Evolutionary conservation across 2,329 filamentous ascomycete genomes (phyloP).

Genomic region (Claviceps sp.): DNA sequence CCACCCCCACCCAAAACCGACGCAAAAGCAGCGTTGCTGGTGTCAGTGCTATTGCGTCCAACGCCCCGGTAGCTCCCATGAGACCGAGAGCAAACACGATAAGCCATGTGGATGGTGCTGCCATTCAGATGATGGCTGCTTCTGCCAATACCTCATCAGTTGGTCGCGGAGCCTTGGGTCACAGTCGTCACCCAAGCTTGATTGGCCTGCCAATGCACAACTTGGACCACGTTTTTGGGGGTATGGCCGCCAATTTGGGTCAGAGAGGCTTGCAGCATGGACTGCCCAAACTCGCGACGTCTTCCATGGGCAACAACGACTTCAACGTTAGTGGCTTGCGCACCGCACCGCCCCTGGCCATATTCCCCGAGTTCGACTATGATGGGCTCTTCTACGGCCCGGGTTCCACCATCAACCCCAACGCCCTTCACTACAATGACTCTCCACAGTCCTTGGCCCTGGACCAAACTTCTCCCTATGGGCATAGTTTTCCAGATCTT

Average conservation of each 20-base stretch:
- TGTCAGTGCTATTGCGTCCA: conserved; percentile 28
- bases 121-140: conserved; percentile 58
- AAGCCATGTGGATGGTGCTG: conserved; percentile 71
- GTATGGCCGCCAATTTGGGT: conserved; percentile 56
- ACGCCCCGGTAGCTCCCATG: conserved; percentile 44
- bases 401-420: conserved; percentile 55
- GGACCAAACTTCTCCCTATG: conserved; percentile 48
- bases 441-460: conserved; percentile 55
- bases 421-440: conserved; percentile 71
- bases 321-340: conserved; percentile 50
- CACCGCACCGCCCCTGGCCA: conserved; percentile 57
- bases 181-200: conserved; percentile 63
- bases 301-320: conserved; percentile 51
- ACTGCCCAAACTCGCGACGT: conserved; percentile 73
- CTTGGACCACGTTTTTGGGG: conserved; percentile 51
- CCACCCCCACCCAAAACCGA: conserved; percentile 51
- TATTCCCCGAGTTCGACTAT: conserved; percentile 42
- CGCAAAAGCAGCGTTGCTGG: conserved; percentile 85
- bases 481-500: conserved; percentile 43
- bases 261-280: conserved; percentile 54
- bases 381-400: conserved; percentile 51
- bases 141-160: conserved; percentile 37
- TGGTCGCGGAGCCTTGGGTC: conserved; percentile 33
- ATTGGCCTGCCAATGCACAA: conserved; percentile 48
- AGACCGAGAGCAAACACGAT: conserved; percentile 91